phyloP scores from a whole-genome alignment of 2,329 filamentous ascomycete genomes.

The Claviceps quebecensis region DNA sequence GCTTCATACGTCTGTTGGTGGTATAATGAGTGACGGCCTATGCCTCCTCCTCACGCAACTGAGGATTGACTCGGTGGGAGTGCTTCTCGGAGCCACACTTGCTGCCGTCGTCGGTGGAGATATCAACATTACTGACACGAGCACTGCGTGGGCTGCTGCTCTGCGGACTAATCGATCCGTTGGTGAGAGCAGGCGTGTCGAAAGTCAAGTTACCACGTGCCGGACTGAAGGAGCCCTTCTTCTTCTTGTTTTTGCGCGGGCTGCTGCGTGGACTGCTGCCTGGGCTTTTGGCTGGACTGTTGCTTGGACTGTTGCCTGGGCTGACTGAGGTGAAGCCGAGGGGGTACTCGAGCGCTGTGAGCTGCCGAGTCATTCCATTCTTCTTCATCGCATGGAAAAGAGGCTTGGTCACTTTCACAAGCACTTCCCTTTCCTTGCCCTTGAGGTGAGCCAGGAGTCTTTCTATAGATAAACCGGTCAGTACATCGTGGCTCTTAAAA shows the following conservation, averaged over 20 bases:
- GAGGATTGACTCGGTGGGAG: conserved; percentile 8
- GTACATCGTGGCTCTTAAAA: conserved; percentile 8
- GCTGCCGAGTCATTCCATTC: conserved; percentile 50
- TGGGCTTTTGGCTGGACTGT: too few species aligned
- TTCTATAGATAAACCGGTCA: conserved; percentile 37
- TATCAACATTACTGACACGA: conserved; percentile 38
- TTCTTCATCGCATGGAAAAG: conserved; percentile 49
- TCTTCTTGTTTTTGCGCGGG: neutral
- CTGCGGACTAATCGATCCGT: conserved; percentile 54
- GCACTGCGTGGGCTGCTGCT: conserved; percentile 53
- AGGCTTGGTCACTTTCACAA: conserved; percentile 50
- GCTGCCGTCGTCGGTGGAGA: conserved; percentile 16
- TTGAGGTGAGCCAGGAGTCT: conserved; percentile 58
- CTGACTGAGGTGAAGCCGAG: conserved; percentile 13
- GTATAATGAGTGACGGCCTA: conserved; percentile 7
- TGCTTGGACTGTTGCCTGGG: neutral
- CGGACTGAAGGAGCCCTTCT: conserved; percentile 23
- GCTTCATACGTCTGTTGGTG: neutral
- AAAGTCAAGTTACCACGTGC: conserved; percentile 37
- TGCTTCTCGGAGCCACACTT: conserved; percentile 11
- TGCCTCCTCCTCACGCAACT: conserved; percentile 18
- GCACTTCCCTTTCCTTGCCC: conserved; percentile 41
- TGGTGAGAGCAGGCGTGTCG: conserved; percentile 53
- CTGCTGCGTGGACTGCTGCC: neutral
- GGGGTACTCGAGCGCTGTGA: conserved; percentile 22